Percentiles rank a stretch among this genome's conserved stretches.
These are phyloP conservation scores for Emergomyces pasteurianus DNA, from an alignment of 2,329 filamentous ascomycete genomes.

Conservation along the genomic window DNA sequence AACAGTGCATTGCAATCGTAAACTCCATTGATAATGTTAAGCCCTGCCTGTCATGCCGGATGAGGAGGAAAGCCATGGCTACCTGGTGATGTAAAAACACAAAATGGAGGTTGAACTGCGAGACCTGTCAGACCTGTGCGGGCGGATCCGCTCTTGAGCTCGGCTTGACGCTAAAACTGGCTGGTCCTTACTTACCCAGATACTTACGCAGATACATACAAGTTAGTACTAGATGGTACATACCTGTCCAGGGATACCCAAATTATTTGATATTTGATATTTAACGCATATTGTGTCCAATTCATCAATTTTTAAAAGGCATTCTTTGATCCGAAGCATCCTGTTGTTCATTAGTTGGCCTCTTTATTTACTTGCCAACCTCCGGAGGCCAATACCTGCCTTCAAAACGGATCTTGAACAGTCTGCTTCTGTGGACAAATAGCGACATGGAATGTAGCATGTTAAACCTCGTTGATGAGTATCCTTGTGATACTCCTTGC, in stretches of 20 bases:
- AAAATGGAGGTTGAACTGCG: background rate
- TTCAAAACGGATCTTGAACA: background rate
- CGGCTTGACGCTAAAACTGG: background rate
- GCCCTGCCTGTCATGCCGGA: background rate
- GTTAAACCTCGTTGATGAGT: slow-evolving; percentile 6
- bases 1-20: background rate
- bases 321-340: background rate
- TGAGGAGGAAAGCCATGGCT: no score
- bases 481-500: slow-evolving; percentile 24
- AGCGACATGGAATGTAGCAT: slow-evolving; percentile 1
- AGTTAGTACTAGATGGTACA: no score
- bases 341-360: no score
- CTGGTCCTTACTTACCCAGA: no score
- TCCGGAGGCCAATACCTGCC: background rate
- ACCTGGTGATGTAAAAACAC: no score
- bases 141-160: background rate
- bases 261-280: no score
- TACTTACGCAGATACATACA: no score
- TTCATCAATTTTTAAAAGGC: background rate
- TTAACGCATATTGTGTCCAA: no score
- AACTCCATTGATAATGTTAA: background rate
- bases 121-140: no score
- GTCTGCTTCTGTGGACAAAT: background rate
- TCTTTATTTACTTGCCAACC: background rate
- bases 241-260: no score